Evolutionary conservation across 176 grass and related monocot genomes (phyloP).

Genomic region (Aechmea fasciata): DNA sequence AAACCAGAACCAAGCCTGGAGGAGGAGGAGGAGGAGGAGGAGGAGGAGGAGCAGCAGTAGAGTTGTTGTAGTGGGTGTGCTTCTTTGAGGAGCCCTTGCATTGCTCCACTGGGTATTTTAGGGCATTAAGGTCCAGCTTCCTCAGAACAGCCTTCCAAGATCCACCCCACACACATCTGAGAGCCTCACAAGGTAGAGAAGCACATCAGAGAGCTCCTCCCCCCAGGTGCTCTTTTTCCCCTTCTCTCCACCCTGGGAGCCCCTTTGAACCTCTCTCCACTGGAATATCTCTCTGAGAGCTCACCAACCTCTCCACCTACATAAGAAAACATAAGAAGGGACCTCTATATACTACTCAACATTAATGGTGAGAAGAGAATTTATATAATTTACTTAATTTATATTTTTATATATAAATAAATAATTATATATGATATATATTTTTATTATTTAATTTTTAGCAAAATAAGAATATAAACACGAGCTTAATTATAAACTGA

Average conservation of each 20-base stretch:
- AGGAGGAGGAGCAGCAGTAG: not conserved
- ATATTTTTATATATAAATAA: too few species aligned
- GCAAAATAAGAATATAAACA: too few species aligned
- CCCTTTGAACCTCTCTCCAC: conserved; percentile 81
- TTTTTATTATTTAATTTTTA: too few species aligned
- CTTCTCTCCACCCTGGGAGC: conserved; percentile 40
- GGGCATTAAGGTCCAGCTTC: conserved; percentile 73
- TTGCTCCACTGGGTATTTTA: conserved; percentile 47
- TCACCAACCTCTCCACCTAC: conserved; percentile 69
- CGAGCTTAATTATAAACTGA: too few species aligned
- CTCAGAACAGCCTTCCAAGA: conserved; percentile 51
- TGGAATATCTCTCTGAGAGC: conserved; percentile 85
- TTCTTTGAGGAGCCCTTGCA: not conserved
- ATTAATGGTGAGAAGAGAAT: too few species aligned
- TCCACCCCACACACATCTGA: conserved; percentile 76
- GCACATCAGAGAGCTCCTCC: conserved; percentile 74
- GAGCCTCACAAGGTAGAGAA: conserved; percentile 70
- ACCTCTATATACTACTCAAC: too few species aligned
- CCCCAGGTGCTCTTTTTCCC: conserved; percentile 73
- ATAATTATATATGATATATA: too few species aligned
- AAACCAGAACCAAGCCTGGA: too few species aligned
- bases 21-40: too few species aligned
- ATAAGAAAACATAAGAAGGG: too few species aligned
- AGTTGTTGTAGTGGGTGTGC: not conserved
- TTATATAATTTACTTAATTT: too few species aligned